Evolutionary conservation across 495 filamentous ascomycete genomes (phyloP).

Genomic region (Aspergillus sclerotiicarbonarius): DNA sequence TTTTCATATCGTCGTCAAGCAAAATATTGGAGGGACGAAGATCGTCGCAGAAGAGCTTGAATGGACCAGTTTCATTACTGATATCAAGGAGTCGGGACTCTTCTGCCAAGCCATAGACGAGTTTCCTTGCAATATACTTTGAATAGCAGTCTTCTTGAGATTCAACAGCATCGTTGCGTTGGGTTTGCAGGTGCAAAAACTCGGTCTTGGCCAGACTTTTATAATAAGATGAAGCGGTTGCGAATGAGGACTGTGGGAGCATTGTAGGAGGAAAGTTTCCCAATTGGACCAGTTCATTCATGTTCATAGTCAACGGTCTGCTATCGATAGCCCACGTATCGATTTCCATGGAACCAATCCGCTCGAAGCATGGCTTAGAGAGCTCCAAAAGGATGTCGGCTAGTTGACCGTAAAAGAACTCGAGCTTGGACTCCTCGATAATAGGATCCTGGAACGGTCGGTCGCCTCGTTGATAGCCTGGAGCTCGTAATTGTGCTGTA

Average conservation of each 20-base stretch:
- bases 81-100: background rate
- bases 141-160: background rate
- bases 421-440: background rate
- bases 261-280: background rate
- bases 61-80: background rate
- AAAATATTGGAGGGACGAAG: constrained; percentile 4
- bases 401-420: background rate
- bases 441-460: background rate
- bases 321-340: background rate
- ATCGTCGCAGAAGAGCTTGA: constrained; percentile 8
- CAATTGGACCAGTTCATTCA: background rate
- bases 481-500: background rate
- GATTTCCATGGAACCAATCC: background rate
- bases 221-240: background rate
- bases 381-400: background rate
- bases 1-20: background rate
- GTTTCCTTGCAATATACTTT: background rate
- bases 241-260: background rate
- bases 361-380: background rate
- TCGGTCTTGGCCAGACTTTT: background rate
- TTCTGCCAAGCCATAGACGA: background rate
- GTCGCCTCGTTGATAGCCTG: background rate
- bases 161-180: background rate
- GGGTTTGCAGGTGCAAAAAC: background rate
- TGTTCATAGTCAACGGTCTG: background rate